phyloP scores from a whole-genome alignment of 805 yeast species.

The Ogataea corticis region DNA sequence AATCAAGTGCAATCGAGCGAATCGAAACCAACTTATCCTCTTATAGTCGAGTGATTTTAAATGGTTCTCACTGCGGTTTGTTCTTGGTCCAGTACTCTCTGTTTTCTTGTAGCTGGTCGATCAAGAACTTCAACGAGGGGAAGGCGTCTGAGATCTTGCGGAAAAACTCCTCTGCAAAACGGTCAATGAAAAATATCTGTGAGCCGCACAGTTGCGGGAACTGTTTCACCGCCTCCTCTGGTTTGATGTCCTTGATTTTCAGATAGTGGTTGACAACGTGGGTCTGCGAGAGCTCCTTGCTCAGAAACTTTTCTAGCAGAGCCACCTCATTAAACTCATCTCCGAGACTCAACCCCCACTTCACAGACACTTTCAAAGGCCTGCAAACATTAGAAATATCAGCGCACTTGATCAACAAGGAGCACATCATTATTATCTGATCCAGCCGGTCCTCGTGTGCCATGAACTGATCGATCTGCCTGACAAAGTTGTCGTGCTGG shows the following conservation, averaged over 20 bases:
- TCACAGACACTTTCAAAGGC: slow-evolving; percentile 68
- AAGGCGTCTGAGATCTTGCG: slow-evolving; percentile 57
- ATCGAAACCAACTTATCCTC: no score
- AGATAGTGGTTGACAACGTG: slow-evolving; percentile 6
- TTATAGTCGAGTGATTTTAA: no score
- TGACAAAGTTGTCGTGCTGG: slow-evolving; percentile 71
- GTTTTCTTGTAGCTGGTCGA: slow-evolving; percentile 54
- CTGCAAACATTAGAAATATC: slow-evolving; percentile 93
- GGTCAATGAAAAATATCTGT: slow-evolving; percentile 78
- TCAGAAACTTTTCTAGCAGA: slow-evolving; percentile 42
- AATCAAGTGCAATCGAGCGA: no score
- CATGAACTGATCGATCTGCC: slow-evolving; percentile 44
- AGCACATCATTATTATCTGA: slow-evolving; percentile 47
- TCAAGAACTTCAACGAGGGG: slow-evolving; percentile 60
- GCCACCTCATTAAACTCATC: slow-evolving; percentile 75
- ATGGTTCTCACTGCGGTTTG: neutral
- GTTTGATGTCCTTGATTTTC: slow-evolving; percentile 31
- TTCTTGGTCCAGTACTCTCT: slow-evolving; percentile 52
- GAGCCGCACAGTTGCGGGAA: slow-evolving; percentile 61
- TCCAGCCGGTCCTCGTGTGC: slow-evolving; percentile 26
- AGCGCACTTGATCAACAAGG: slow-evolving; percentile 85
- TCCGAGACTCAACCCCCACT: slow-evolving; percentile 83
- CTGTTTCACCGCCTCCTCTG: slow-evolving; percentile 43
- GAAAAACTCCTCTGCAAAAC: slow-evolving; percentile 81
- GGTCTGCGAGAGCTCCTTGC: slow-evolving; percentile 14